A percentile compares a stretch with the other conserved stretches of the same genome.
Evolutionary conservation across 345 rosid species (phyloP).

Genomic region (Microcos paniculata): DNA sequence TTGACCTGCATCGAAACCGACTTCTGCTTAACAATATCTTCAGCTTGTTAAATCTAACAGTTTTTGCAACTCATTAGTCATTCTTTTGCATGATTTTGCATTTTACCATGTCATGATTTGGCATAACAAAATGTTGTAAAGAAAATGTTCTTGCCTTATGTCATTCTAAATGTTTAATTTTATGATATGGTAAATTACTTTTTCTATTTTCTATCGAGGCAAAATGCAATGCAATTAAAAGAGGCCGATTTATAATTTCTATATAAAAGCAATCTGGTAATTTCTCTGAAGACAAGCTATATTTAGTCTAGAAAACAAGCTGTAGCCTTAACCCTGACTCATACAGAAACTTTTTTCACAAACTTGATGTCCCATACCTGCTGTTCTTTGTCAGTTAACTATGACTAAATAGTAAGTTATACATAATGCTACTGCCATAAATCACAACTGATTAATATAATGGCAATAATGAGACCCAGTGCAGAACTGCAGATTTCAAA

Average conservation of each 20-base stretch:
- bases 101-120: no score
- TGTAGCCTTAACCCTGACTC: background rate
- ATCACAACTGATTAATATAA: background rate
- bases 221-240: background rate
- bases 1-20: constrained; percentile 41
- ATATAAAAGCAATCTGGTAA: background rate
- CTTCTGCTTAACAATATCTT: no score
- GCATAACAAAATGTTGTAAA: no score
- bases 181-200: background rate
- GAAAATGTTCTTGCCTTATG: background rate
- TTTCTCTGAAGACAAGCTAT: background rate
- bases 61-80: no score
- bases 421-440: background rate
- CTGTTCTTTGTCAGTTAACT: background rate
- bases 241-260: background rate
- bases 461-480: background rate
- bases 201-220: background rate
- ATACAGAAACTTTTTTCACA: background rate
- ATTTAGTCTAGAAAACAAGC: background rate
- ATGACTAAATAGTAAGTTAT: background rate
- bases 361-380: background rate
- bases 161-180: background rate
- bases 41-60: background rate
- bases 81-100: no score
- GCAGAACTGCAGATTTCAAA: background rate